Evolutionary conservation across 2,329 filamentous ascomycete species (phyloP).

Genomic region (Camillea tinctor): DNA sequence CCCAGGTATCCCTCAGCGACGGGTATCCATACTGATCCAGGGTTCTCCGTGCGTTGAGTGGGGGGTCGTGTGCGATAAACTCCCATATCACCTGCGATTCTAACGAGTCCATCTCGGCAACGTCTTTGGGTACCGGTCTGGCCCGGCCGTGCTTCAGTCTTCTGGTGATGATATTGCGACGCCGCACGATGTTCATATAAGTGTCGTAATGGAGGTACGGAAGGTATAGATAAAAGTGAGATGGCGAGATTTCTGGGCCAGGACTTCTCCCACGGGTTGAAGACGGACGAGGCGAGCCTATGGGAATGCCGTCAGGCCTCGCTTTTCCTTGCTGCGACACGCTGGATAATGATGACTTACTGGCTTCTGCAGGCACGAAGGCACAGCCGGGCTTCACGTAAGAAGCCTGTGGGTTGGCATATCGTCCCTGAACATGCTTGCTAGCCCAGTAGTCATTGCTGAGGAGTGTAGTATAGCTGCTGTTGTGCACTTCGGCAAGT

Average conservation of each 20-base stretch:
- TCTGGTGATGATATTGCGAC: conserved; percentile 53
- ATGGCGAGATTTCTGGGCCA: conserved; percentile 24
- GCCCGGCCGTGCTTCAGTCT: conserved; percentile 54
- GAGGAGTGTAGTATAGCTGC: conserved; percentile 41
- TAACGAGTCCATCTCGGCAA: conserved; percentile 54
- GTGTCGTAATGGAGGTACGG: conserved; percentile 66
- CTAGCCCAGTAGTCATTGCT: conserved; percentile 49
- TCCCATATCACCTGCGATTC: conserved; percentile 63
- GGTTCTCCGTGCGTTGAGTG: conserved; percentile 60
- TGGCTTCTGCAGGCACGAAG: conserved; percentile 40
- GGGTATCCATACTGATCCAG: conserved; percentile 65
- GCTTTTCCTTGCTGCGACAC: background rate
- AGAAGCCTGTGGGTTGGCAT: conserved; percentile 49
- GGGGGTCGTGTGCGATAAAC: conserved; percentile 59
- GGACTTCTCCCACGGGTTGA: conserved; percentile 24
- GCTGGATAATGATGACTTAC: conserved; percentile 24
- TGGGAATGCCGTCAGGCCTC: background rate
- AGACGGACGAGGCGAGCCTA: conserved; percentile 39
- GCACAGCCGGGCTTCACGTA: conserved; percentile 50
- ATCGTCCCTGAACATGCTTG: conserved; percentile 47
- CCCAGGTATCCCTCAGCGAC: conserved; percentile 57
- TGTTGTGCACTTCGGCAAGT: conserved; percentile 45
- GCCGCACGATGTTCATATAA: conserved; percentile 55
- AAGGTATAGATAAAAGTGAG: conserved; percentile 50
- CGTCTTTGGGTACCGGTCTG: conserved; percentile 52